A percentile compares a stretch with the other conserved stretches of the same genome.
Evolutionary conservation across 768 basidiomycete genomes (phyloP).

Genomic region (Leccinum longicurvipes): DNA sequence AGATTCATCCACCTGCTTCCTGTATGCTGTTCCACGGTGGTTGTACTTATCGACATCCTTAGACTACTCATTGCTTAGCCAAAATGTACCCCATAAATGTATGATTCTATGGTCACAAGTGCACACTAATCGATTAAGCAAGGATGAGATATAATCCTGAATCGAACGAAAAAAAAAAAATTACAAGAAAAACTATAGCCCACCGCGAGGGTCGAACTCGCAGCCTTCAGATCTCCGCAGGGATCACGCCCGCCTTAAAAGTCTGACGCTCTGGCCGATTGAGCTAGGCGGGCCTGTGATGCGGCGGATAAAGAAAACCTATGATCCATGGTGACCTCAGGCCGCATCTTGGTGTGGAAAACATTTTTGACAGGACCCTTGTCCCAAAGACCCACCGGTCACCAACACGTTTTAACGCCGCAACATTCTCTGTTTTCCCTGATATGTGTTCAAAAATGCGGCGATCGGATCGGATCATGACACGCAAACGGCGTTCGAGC

Average conservation of each 20-base stretch:
- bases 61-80: constrained; percentile 15
- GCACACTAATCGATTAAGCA: neutral
- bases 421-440: neutral
- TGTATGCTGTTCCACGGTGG: constrained; percentile 17
- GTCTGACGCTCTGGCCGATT: constrained; percentile 64
- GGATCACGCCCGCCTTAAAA: constrained; percentile 34
- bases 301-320: neutral
- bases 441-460: neutral
- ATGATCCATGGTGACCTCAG: neutral
- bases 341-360: neutral
- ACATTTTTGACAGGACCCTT: neutral
- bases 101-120: neutral
- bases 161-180: neutral
- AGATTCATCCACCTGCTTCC: constrained; percentile 10
- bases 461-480: neutral
- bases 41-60: constrained; percentile 16
- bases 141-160: too few relatives aligned
- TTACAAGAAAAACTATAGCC: constrained; percentile 41
- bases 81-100: constrained; percentile 16
- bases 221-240: constrained; percentile 65
- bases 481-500: constrained; percentile 6
- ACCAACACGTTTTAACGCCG: constrained; percentile 3
- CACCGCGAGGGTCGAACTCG: constrained; percentile 85
- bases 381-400: neutral
- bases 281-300: constrained; percentile 51